These are phyloP conservation scores for Plantago coronopus DNA, from an alignment of 305 asterid species.

Conservation along the genomic window DNA sequence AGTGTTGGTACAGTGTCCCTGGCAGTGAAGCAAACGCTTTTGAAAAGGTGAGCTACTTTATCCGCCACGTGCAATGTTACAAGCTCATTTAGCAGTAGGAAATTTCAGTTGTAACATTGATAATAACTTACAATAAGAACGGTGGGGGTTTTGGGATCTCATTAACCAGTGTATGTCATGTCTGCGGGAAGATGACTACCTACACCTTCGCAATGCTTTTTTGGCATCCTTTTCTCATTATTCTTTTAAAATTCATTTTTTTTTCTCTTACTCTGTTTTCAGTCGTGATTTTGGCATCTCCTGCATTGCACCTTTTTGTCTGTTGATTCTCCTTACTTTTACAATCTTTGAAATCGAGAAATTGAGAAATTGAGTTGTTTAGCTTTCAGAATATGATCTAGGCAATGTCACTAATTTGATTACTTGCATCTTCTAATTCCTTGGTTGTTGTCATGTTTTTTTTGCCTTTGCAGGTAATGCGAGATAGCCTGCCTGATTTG, in stretches of 20 bases:
- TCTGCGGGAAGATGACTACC: too few relatives aligned
- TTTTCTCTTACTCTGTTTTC: too few relatives aligned
- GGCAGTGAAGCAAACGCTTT: constrained; percentile 79
- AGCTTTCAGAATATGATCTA: background rate
- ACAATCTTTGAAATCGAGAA: background rate
- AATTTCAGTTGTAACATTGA: background rate
- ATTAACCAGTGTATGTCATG: constrained; percentile 4
- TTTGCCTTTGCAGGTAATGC: constrained; percentile 64
- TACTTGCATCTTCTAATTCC: constrained; percentile 13
- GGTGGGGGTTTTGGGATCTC: constrained; percentile 17
- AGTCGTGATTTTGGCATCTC: too few relatives aligned
- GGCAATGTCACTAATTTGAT: constrained; percentile 10
- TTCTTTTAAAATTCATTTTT: too few relatives aligned
- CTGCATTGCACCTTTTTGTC: too few relatives aligned
- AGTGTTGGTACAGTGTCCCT: constrained; percentile 98
- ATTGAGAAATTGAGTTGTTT: background rate
- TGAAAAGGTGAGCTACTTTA: constrained; percentile 65
- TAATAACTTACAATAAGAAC: constrained; percentile 14
- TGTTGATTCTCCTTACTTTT: background rate
- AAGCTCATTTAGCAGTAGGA: constrained; percentile 19
- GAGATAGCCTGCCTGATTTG: constrained; percentile 83
- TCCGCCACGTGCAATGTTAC: background rate
- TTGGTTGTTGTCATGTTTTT: constrained; percentile 22
- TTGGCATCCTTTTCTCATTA: too few relatives aligned
- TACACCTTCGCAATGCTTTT: constrained; percentile 4